These are phyloP conservation scores for Lachancea lanzarotensis DNA, from an alignment of 805 yeast species.

Conservation along the genomic window DNA sequence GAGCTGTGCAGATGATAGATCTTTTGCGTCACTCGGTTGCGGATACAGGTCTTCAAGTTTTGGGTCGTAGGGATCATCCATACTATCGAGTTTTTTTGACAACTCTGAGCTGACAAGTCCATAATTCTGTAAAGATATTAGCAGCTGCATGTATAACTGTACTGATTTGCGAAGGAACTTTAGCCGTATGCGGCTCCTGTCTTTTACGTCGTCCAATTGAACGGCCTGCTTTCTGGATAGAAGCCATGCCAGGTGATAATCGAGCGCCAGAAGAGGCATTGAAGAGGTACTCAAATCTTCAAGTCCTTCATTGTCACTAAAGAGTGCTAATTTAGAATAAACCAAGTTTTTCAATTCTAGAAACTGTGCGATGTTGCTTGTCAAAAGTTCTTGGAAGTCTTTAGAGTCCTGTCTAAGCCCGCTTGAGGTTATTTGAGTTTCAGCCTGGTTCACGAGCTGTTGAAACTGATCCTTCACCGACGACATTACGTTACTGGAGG, in stretches of 20 bases:
- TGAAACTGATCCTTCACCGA: constrained; percentile 19
- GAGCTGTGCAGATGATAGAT: constrained; percentile 28
- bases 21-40: constrained; percentile 12
- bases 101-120: constrained; percentile 38
- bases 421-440: constrained; percentile 17
- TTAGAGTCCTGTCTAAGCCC: constrained; percentile 37
- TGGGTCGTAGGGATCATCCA: constrained; percentile 39
- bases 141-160: constrained; percentile 39
- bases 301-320: constrained; percentile 63
- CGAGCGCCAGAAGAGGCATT: constrained; percentile 51
- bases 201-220: constrained; percentile 7
- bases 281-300: constrained; percentile 64
- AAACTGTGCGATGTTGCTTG: constrained; percentile 36
- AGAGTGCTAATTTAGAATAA: constrained; percentile 44
- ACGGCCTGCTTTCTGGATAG: constrained; percentile 26
- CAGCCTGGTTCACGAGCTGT: constrained; percentile 14
- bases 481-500: constrained; percentile 7
- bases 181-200: constrained; percentile 26
- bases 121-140: constrained; percentile 41
- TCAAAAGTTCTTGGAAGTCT: constrained; percentile 37
- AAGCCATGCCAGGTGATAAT: constrained; percentile 49
- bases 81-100: constrained; percentile 34
- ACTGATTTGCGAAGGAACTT: constrained; percentile 39
- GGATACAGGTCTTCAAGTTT: constrained; percentile 28
- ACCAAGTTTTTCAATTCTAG: constrained; percentile 40